These are phyloP conservation scores for Cryptococcus sp. DNA, from an alignment of 1,284 basidiomycete species.

Conservation along the genomic window DNA sequence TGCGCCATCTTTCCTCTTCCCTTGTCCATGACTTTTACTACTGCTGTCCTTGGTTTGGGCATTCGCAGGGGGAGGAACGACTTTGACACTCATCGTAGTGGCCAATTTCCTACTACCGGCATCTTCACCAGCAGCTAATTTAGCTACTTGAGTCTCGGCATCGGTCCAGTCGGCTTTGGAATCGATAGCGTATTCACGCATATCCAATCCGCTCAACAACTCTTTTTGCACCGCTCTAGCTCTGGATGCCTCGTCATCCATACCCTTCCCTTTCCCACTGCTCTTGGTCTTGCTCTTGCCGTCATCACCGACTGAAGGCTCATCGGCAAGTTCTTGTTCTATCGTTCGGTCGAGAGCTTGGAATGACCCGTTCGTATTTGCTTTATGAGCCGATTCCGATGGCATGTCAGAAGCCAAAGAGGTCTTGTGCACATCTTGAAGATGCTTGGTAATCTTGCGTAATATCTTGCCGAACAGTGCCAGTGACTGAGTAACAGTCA, in stretches of 20 bases:
- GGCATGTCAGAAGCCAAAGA: constrained; percentile 66
- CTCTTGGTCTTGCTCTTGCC: constrained; percentile 47
- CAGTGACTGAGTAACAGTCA: constrained; percentile 83
- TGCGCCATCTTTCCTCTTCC: constrained; percentile 57
- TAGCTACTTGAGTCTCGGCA: constrained; percentile 70
- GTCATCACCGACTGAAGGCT: too few relatives aligned
- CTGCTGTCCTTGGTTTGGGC: constrained; percentile 60
- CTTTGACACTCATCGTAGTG: constrained; percentile 75
- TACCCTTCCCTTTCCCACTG: constrained; percentile 9
- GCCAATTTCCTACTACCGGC: constrained; percentile 56
- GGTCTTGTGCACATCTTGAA: constrained; percentile 79
- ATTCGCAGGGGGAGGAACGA: constrained; percentile 47
- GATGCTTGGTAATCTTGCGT: constrained; percentile 75
- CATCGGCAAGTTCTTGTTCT: constrained; percentile 62
- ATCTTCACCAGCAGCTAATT: constrained; percentile 47
- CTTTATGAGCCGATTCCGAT: constrained; percentile 23
- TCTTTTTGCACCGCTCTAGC: constrained; percentile 63
- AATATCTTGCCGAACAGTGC: constrained; percentile 91
- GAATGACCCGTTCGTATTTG: constrained; percentile 46
- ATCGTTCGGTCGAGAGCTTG: constrained; percentile 60
- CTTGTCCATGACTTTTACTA: constrained; percentile 60
- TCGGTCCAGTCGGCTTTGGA: constrained; percentile 69
- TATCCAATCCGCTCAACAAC: constrained; percentile 79
- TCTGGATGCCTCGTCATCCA: constrained; percentile 48
- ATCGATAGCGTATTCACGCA: constrained; percentile 80